These are phyloP conservation scores for Tuber indicum DNA, from an alignment of 495 filamentous ascomycete genomes.

Conservation along the genomic window DNA sequence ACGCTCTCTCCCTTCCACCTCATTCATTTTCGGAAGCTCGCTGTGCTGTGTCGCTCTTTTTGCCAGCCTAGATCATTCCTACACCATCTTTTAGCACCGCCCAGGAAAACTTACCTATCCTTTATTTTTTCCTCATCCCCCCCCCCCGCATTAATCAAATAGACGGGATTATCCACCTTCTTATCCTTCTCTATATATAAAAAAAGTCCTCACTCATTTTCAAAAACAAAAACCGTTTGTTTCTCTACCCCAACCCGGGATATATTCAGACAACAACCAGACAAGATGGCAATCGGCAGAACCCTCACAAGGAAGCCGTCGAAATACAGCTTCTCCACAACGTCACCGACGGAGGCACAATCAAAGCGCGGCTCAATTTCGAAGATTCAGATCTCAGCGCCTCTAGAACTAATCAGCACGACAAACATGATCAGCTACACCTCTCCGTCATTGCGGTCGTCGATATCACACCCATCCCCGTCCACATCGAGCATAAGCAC, in stretches of 20 bases:
- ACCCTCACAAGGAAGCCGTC: constrained; percentile 35
- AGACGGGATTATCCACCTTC: constrained; percentile 1
- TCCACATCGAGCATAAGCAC: constrained; percentile 65
- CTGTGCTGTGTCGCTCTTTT: neutral
- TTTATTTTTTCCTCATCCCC: neutral
- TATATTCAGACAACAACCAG: constrained; percentile 5
- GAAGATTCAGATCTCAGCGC: constrained; percentile 69
- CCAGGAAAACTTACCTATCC: neutral
- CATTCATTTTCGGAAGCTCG: neutral
- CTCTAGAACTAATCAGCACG: constrained; percentile 79
- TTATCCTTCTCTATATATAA: neutral
- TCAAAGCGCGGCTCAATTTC: constrained; percentile 25
- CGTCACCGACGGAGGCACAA: constrained; percentile 44
- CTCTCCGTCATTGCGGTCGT: constrained; percentile 68
- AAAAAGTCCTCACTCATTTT: neutral
- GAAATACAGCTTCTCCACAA: constrained; percentile 35
- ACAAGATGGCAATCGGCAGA: constrained; percentile 30
- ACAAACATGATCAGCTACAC: constrained; percentile 95
- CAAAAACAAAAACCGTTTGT: neutral
- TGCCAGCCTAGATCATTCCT: neutral
- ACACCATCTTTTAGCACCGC: constrained; percentile 1
- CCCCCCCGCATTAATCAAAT: neutral
- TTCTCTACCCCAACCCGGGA: neutral
- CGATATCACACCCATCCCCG: constrained; percentile 49
- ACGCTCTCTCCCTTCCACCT: neutral